phyloP scores from a whole-genome alignment of 1,284 basidiomycete species.

The Sporisorium graminicola region DNA sequence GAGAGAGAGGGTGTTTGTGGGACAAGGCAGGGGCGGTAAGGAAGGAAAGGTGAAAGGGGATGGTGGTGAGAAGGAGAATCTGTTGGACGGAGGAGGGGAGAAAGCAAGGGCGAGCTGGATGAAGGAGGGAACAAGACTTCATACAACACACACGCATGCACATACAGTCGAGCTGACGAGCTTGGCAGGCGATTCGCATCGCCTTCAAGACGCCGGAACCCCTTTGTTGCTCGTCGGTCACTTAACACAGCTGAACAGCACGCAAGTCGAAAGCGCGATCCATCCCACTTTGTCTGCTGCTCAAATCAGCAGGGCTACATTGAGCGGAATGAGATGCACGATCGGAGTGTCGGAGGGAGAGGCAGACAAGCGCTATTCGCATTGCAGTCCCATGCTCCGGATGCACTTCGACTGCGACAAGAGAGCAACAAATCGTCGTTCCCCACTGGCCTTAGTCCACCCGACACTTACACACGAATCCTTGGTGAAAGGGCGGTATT shows the following conservation, averaged over 20 bases:
- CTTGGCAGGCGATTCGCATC: not conserved
- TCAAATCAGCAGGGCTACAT: too few species aligned
- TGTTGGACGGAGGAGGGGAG: slow-evolving; percentile 3
- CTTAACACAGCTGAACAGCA: not conserved
- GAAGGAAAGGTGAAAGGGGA: not conserved
- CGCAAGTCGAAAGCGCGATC: not conserved
- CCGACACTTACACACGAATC: not conserved
- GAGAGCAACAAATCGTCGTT: slow-evolving; percentile 8
- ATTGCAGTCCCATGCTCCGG: slow-evolving; percentile 11
- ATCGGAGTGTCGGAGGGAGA: slow-evolving; percentile 3
- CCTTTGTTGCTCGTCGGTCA: slow-evolving; percentile 18
- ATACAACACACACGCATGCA: not conserved
- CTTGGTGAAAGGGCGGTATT: too few species aligned
- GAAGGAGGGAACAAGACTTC: not conserved
- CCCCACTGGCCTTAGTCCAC: not conserved
- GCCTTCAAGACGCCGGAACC: slow-evolving; percentile 30
- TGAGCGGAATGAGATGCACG: slow-evolving; percentile 1
- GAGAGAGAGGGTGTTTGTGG: not conserved
- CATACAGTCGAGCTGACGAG: not conserved
- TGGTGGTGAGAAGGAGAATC: not conserved
- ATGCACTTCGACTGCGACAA: slow-evolving; percentile 24
- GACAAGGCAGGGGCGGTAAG: not conserved
- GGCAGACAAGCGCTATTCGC: not conserved
- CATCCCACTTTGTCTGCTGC: not conserved
- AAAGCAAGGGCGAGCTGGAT: not conserved